Percentiles rank a stretch among this genome's conserved stretches.
phyloP scores from a whole-genome alignment of 106 monocot species.

The Dendrobium huoshanense region DNA sequence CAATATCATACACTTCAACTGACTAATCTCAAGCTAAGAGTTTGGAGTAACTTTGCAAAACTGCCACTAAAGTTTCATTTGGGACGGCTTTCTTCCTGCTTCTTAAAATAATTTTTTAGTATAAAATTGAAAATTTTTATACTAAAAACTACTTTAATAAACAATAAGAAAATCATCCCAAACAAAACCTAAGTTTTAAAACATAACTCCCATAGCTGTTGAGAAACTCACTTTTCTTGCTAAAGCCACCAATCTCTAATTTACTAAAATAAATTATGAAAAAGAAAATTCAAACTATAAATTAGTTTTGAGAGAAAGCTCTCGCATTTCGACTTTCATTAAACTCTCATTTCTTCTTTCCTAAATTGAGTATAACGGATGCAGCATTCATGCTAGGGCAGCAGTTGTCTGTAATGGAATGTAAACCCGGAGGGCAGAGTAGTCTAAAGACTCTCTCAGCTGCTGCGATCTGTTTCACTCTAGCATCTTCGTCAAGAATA shows the following conservation, averaged over 20 bases:
- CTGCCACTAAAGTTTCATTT: no score
- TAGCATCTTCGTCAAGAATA: constrained; percentile 36
- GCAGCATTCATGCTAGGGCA: constrained; percentile 76
- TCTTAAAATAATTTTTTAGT: no score
- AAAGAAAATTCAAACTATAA: background rate
- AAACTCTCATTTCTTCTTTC: background rate
- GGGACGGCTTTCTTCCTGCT: no score
- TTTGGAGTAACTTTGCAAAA: no score
- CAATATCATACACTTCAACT: no score
- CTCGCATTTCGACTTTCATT: background rate
- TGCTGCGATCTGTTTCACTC: constrained; percentile 38
- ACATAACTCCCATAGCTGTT: no score
- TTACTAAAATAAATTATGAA: background rate
- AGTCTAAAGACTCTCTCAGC: constrained; percentile 43
- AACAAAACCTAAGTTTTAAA: no score
- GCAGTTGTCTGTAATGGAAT: background rate
- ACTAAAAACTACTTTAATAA: no score
- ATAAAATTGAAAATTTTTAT: no score
- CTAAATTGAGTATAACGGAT: constrained; percentile 39
- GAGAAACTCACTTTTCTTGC: no score
- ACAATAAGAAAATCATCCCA: no score
- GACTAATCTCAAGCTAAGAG: no score
- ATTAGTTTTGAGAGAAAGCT: background rate
- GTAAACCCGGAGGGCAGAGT: constrained; percentile 36
- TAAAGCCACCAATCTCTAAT: background rate